Percentiles rank a stretch among this genome's conserved stretches.
Conservation (phyloP, 2,329 filamentous ascomycete species). For the Colletotrichum limetticola region DNA sequence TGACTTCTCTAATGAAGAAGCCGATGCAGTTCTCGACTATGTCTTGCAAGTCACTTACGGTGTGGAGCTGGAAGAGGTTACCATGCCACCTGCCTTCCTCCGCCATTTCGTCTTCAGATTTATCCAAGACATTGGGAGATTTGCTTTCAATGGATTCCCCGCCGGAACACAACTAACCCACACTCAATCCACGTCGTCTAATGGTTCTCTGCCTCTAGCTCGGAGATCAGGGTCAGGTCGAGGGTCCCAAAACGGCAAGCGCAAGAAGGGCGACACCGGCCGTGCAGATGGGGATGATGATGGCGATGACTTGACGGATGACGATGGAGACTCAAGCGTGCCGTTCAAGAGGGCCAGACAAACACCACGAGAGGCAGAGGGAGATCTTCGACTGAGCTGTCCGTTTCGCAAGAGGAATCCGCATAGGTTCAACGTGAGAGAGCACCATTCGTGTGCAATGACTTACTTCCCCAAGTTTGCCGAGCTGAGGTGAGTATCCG, state of each 20-base stretch:
- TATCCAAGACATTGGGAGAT: slow-evolving; percentile 45
- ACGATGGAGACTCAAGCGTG: slow-evolving; percentile 41
- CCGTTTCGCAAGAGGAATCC: slow-evolving; percentile 58
- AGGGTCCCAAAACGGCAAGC: slow-evolving; percentile 41
- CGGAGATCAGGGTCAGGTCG: slow-evolving; percentile 16
- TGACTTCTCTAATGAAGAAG: slow-evolving; percentile 46
- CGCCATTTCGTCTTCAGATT: slow-evolving; percentile 47
- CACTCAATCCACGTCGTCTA: slow-evolving; percentile 45
- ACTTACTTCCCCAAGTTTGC: slow-evolving; percentile 54
- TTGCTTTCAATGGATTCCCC: slow-evolving; percentile 39
- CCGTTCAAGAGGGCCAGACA: slow-evolving; percentile 45
- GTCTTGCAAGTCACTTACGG: slow-evolving; percentile 51
- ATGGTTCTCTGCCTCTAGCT: slow-evolving; percentile 19
- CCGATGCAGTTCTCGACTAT: slow-evolving; percentile 48
- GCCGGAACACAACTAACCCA: slow-evolving; percentile 43
- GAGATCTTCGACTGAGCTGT: slow-evolving; percentile 53
- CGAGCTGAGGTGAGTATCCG: slow-evolving; percentile 47
- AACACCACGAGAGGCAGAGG: slow-evolving; percentile 46
- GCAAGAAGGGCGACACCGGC: slow-evolving; percentile 45
- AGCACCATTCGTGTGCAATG: slow-evolving; percentile 56
- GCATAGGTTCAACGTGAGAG: slow-evolving; percentile 56
- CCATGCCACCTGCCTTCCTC: slow-evolving; percentile 41
- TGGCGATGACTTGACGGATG: slow-evolving; percentile 48
- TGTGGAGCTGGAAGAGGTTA: slow-evolving; percentile 47
- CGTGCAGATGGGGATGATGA: slow-evolving; percentile 42